A percentile compares a stretch with the other conserved stretches of the same genome.
Conservation (phyloP, 148 eudicot species). For the Hydrangea macrophylla region DNA sequence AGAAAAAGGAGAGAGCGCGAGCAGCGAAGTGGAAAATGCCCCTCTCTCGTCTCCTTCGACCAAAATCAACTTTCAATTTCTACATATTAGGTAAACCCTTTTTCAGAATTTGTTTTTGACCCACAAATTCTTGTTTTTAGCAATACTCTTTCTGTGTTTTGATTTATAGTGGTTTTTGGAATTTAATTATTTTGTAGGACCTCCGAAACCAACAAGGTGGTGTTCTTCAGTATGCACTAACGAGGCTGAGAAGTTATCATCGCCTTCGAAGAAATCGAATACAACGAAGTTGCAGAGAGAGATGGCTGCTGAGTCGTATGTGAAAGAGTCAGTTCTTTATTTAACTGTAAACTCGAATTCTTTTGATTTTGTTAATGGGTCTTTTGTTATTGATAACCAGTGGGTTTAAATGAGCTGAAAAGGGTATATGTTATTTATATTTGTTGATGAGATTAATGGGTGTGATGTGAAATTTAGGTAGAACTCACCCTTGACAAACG, state of each 20-base stretch:
- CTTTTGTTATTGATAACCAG: neutral
- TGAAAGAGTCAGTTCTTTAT: neutral
- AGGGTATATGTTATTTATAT: neutral
- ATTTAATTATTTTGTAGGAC: conserved; percentile 12
- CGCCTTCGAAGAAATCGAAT: neutral
- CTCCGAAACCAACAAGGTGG: neutral
- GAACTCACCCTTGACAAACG: too few species aligned
- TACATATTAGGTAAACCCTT: conserved; percentile 18
- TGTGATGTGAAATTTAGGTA: too few species aligned
- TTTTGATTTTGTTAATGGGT: neutral
- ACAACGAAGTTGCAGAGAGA: neutral
- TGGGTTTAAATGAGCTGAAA: neutral
- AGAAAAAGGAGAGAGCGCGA: neutral
- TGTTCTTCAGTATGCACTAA: neutral
- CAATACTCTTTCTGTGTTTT: neutral
- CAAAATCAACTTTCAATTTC: conserved; percentile 1
- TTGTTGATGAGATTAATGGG: neutral
- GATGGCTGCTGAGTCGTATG: conserved; percentile 11
- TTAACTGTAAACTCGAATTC: neutral
- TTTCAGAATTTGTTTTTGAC: neutral
- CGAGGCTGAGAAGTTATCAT: neutral
- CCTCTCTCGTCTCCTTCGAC: conserved; percentile 19
- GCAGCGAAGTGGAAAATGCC: conserved; percentile 12
- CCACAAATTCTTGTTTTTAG: neutral
- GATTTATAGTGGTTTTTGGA: neutral